Percentiles rank a stretch among this genome's conserved stretches.
phyloP scores from a whole-genome alignment of 2,329 filamentous ascomycete genomes.

The Ampelomyces quisqualis region DNA sequence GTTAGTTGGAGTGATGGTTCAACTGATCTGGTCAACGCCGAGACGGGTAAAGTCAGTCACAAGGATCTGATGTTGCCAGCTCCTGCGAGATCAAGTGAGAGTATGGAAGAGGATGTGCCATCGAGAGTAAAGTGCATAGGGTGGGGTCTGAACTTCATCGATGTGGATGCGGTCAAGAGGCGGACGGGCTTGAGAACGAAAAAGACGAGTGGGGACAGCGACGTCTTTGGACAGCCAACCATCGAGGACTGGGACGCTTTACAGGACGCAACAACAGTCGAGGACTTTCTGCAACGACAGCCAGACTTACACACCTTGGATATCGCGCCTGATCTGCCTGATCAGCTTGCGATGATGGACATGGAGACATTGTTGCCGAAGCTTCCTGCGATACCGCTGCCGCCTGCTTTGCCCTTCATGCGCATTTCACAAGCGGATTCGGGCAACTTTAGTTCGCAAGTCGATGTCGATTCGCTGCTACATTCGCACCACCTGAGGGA shows the following conservation, averaged over 20 bases:
- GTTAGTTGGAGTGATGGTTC: slow-evolving; percentile 81
- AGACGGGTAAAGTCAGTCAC: slow-evolving; percentile 79
- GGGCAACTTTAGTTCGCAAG: slow-evolving; percentile 44
- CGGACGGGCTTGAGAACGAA: slow-evolving; percentile 35
- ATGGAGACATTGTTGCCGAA: slow-evolving; percentile 42
- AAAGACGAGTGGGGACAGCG: slow-evolving; percentile 16
- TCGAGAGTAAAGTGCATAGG: slow-evolving; percentile 50
- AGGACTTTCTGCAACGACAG: slow-evolving; percentile 45
- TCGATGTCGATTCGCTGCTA: slow-evolving; percentile 44
- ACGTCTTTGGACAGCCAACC: slow-evolving; percentile 23
- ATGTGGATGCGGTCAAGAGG: slow-evolving; percentile 48
- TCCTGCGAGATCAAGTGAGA: slow-evolving; percentile 1
- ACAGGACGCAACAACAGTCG: slow-evolving; percentile 38
- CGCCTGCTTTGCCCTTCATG: slow-evolving; percentile 39
- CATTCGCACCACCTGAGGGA: slow-evolving; percentile 58
- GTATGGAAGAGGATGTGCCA: slow-evolving; percentile 4
- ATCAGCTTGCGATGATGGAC: slow-evolving; percentile 46
- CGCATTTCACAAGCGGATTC: slow-evolving; percentile 30
- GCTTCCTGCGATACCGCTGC: slow-evolving; percentile 41
- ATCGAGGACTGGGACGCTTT: slow-evolving; percentile 40
- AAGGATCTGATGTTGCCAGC: slow-evolving; percentile 45
- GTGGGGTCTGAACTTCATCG: slow-evolving; percentile 58
- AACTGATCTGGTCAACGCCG: slow-evolving; percentile 73
- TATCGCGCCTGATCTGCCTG: slow-evolving; percentile 42
- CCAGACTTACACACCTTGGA: slow-evolving; percentile 38